These are phyloP conservation scores for Cladophialophora yegresii DNA, from an alignment of 2,329 filamentous ascomycete genomes.

Conservation along the genomic window DNA sequence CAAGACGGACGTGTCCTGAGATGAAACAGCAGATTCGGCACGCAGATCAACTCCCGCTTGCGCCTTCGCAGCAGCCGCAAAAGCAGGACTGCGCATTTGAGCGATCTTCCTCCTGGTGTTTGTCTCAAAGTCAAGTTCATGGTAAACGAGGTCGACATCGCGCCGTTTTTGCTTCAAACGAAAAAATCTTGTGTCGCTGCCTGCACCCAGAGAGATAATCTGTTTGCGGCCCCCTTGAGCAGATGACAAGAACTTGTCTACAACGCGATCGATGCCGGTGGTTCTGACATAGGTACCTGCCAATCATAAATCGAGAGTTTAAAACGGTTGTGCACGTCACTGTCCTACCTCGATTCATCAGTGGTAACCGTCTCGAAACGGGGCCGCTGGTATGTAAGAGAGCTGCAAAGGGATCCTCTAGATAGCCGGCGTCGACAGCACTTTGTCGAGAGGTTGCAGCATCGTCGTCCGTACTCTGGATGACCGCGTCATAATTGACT, in stretches of 20 bases:
- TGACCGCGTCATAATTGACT: slow-evolving; percentile 61
- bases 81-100: slow-evolving; percentile 32
- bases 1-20: slow-evolving; percentile 46
- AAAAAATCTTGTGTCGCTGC: slow-evolving; percentile 88
- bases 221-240: slow-evolving; percentile 55
- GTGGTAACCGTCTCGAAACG: slow-evolving; percentile 69
- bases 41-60: slow-evolving; percentile 40
- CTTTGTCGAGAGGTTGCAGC: slow-evolving; percentile 86
- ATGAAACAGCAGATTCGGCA: slow-evolving; percentile 40
- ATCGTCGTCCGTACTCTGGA: slow-evolving; percentile 90
- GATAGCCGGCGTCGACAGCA: slow-evolving; percentile 80
- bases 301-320: slow-evolving; percentile 17
- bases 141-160: slow-evolving; percentile 66
- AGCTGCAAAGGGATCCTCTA: slow-evolving; percentile 76
- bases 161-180: slow-evolving; percentile 55
- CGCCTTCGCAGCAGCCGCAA: slow-evolving; percentile 39
- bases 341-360: slow-evolving; percentile 83
- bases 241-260: slow-evolving; percentile 62
- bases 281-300: slow-evolving; percentile 91
- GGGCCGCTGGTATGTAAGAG: slow-evolving; percentile 44
- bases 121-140: slow-evolving; percentile 85
- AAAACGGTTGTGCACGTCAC: neutral
- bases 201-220: slow-evolving; percentile 88
- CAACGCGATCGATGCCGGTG: slow-evolving; percentile 74
- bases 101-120: slow-evolving; percentile 69